Percentiles rank a stretch among this genome's conserved stretches.
These are phyloP conservation scores for Candida sp. DNA, from an alignment of 1,139 yeast species.

Conservation along the genomic window DNA sequence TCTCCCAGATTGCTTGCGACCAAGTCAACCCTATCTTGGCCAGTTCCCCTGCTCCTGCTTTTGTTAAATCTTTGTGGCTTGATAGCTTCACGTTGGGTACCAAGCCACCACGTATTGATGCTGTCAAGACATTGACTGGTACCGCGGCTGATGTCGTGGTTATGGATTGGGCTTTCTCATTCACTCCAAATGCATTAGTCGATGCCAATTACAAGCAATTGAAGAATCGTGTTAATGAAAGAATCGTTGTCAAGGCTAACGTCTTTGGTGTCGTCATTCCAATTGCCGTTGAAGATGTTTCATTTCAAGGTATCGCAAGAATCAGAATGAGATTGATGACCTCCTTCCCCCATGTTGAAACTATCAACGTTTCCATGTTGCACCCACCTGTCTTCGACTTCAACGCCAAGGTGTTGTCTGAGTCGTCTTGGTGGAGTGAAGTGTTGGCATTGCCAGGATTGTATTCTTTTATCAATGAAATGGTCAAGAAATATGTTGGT, in stretches of 20 bases:
- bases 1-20: slow-evolving; percentile 83
- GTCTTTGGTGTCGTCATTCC: slow-evolving; percentile 73
- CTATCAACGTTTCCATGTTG: slow-evolving; percentile 81
- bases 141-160: slow-evolving; percentile 92
- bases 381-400: slow-evolving; percentile 92
- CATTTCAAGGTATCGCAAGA: slow-evolving; percentile 72
- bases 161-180: slow-evolving; percentile 94
- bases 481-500: slow-evolving; percentile 88
- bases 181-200: slow-evolving; percentile 86
- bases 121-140: slow-evolving; percentile 85
- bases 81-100: slow-evolving; percentile 92
- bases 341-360: slow-evolving; percentile 91
- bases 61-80: slow-evolving; percentile 81
- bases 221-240: slow-evolving; percentile 83
- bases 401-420: slow-evolving; percentile 72
- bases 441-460: slow-evolving; percentile 86
- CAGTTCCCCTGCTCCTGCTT: slow-evolving; percentile 78
- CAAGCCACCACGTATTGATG: slow-evolving; percentile 92
- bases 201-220: slow-evolving; percentile 86
- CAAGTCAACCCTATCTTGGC: slow-evolving; percentile 86
- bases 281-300: slow-evolving; percentile 61
- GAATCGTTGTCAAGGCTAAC: slow-evolving; percentile 67
- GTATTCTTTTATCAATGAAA: slow-evolving; percentile 76
- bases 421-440: slow-evolving; percentile 85
- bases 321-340: slow-evolving; percentile 89